Percentiles rank a stretch among this genome's conserved stretches.
phyloP scores from a whole-genome alignment of 306 rosid genomes.

The Hippophae gyantsensis region DNA sequence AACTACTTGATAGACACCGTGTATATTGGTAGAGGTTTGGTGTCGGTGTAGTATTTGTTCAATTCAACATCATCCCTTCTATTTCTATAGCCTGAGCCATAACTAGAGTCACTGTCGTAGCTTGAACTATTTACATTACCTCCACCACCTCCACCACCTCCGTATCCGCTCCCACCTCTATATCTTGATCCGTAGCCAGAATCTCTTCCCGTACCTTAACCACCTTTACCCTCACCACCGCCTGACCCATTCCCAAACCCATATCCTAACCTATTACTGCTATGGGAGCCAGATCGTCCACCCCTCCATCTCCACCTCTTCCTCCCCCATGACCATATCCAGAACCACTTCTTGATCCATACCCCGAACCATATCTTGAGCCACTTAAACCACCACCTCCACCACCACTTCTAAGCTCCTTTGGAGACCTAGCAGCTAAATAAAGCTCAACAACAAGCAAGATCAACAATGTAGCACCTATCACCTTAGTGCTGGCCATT shows the following conservation, averaged over 20 bases:
- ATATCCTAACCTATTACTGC: slow-evolving; percentile 32
- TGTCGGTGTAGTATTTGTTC: too few species aligned
- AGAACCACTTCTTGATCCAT: slow-evolving; percentile 40
- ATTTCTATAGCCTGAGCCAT: slow-evolving; percentile 41
- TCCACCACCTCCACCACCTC: slow-evolving; percentile 22
- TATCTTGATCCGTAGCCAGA: slow-evolving; percentile 20
- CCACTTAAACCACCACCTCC: slow-evolving; percentile 21
- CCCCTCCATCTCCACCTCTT: slow-evolving; percentile 43
- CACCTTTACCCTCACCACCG: slow-evolving; percentile 39
- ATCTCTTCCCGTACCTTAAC: slow-evolving; percentile 20
- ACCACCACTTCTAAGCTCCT: slow-evolving; percentile 15
- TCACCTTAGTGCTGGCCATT: slow-evolving; percentile 49
- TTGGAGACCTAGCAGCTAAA: slow-evolving; percentile 40
- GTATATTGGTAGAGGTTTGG: too few species aligned
- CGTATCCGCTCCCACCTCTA: slow-evolving; percentile 26
- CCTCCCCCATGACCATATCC: slow-evolving; percentile 38
- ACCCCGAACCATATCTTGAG: slow-evolving; percentile 41
- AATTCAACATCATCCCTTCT: slow-evolving; percentile 11
- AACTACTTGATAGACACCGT: too few species aligned
- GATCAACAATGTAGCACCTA: slow-evolving; percentile 44
- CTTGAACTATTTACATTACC: slow-evolving; percentile 13
- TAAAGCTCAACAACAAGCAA: slow-evolving; percentile 53
- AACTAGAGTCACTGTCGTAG: slow-evolving; percentile 23
- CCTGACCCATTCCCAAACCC: slow-evolving; percentile 16
- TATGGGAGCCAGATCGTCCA: slow-evolving; percentile 5